These are phyloP conservation scores for Pseudogymnoascus sp. DNA, from an alignment of 2,329 filamentous ascomycete genomes.

Conservation along the genomic window DNA sequence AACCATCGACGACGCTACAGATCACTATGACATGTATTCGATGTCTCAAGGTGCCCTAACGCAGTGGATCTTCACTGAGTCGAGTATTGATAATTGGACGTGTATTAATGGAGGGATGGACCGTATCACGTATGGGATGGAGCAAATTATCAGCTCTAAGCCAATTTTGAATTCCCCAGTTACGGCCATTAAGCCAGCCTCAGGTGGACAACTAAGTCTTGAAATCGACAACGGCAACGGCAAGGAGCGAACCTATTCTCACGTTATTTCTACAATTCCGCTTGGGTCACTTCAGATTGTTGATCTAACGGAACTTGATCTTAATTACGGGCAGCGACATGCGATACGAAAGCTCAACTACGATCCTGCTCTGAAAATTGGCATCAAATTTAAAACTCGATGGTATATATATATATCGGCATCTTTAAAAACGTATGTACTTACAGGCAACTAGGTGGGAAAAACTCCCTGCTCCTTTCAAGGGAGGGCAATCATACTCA, in stretches of 20 bases:
- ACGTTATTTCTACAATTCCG: conserved; percentile 20
- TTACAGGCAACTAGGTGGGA: background rate
- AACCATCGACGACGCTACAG: conserved; percentile 23
- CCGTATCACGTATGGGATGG: conserved; percentile 27
- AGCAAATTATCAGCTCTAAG: conserved; percentile 12
- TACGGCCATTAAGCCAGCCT: conserved; percentile 14
- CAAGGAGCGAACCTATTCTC: conserved; percentile 13
- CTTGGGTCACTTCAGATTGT: conserved; percentile 18
- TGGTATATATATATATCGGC: conserved; percentile 27
- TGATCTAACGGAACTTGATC: conserved; percentile 15
- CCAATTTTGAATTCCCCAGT: conserved; percentile 1
- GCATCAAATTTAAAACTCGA: conserved; percentile 26
- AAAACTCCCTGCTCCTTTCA: background rate
- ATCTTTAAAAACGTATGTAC: conserved; percentile 16
- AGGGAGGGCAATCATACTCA: conserved; percentile 25
- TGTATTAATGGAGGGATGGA: conserved; percentile 31
- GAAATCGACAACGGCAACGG: conserved; percentile 9
- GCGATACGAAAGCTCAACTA: conserved; percentile 30
- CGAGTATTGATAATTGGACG: conserved; percentile 21
- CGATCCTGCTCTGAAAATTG: conserved; percentile 28
- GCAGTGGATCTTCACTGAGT: conserved; percentile 27
- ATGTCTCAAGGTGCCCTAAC: conserved; percentile 32
- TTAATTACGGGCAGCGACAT: conserved; percentile 19
- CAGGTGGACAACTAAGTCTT: conserved; percentile 2
- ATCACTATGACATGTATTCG: conserved; percentile 31